A percentile compares a stretch with the other conserved stretches of the same genome.
Evolutionary conservation across 306 rosid species (phyloP).

Genomic region (Coriaria nepalensis): DNA sequence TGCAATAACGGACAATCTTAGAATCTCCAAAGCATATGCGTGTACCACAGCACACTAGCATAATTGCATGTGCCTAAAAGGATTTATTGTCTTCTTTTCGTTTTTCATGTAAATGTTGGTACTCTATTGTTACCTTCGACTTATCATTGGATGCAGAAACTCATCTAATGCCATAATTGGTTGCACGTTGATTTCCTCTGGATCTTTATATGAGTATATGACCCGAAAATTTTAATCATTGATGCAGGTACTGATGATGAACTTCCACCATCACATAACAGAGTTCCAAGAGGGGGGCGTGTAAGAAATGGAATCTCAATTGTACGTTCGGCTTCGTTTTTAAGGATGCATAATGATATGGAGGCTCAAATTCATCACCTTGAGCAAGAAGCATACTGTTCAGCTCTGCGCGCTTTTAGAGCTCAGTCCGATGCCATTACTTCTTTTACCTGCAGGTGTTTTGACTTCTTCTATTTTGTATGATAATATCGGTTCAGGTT

Average conservation of each 20-base stretch:
- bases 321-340: constrained; percentile 6
- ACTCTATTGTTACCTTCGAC: no score
- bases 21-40: no score
- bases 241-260: constrained; percentile 44
- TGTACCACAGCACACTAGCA: no score
- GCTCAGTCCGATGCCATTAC: constrained; percentile 51
- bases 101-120: no score
- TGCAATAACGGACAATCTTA: no score
- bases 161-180: no score
- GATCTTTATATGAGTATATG: no score
- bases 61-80: no score
- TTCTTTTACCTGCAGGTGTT: not conserved
- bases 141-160: no score
- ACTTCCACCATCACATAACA: constrained; percentile 32
- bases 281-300: constrained; percentile 33
- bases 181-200: no score
- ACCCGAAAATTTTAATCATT: not conserved
- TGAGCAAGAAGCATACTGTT: constrained; percentile 42
- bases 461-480: not conserved
- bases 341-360: constrained; percentile 30
- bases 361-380: constrained; percentile 39
- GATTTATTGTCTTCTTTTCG: no score
- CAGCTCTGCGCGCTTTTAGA: constrained; percentile 40
- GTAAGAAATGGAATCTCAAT: constrained; percentile 29
- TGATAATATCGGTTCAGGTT: not conserved